phyloP scores from a whole-genome alignment of 169 alveolate species.

The Plasmodium gallinaceum region DNA sequence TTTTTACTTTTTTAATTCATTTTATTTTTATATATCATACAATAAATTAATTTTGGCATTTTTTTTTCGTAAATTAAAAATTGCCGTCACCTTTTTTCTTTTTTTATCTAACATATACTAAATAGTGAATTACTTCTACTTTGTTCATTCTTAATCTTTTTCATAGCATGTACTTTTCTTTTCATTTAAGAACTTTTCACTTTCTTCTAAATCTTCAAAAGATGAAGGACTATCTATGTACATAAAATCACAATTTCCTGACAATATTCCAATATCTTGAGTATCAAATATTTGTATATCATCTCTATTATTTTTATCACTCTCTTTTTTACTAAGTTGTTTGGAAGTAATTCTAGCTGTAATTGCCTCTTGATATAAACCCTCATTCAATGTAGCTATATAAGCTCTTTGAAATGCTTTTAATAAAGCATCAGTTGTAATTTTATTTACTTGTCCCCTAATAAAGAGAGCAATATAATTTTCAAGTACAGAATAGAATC shows the following conservation, averaged over 20 bases:
- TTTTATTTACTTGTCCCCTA: constrained; percentile 9
- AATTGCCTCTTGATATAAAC: constrained; percentile 25
- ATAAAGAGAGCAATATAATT: constrained; percentile 10
- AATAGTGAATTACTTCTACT: no score
- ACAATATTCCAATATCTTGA: not conserved
- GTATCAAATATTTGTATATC: not conserved
- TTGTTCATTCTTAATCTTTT: not conserved
- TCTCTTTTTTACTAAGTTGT: not conserved
- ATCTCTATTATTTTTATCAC: not conserved
- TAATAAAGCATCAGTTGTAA: constrained; percentile 24
- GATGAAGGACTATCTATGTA: constrained; percentile 10
- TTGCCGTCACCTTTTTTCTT: no score
- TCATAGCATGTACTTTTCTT: constrained; percentile 29
- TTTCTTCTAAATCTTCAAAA: constrained; percentile 54
- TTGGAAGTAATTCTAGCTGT: constrained; percentile 16
- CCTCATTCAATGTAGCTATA: constrained; percentile 13
- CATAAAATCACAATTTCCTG: not conserved
- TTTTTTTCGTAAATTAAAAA: no score
- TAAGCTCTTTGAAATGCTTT: constrained; percentile 25
- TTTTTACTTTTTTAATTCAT: no score
- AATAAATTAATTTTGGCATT: no score
- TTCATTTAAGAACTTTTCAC: constrained; percentile 34
- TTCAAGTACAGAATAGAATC: constrained; percentile 32
- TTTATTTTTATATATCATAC: no score
- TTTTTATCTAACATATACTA: not conserved